These are phyloP conservation scores for Aureobasidium sp. DNA, from an alignment of 2,329 filamentous ascomycete species.

Conservation along the genomic window DNA sequence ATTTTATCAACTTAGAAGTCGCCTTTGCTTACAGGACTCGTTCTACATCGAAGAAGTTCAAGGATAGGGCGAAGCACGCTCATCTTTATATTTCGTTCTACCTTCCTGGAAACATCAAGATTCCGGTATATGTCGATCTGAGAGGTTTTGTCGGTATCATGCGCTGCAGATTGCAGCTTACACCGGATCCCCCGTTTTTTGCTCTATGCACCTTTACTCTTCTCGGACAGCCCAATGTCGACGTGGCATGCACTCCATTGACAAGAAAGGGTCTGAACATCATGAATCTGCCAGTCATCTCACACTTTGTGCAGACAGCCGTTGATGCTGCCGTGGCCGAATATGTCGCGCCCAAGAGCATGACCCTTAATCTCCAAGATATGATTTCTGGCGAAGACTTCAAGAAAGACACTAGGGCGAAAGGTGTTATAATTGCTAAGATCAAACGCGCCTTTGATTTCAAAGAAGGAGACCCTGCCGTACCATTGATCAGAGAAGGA, in stretches of 20 bases:
- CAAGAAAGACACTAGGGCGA: constrained; percentile 63
- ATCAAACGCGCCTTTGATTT: constrained; percentile 63
- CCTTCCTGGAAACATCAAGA: constrained; percentile 48
- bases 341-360: constrained; percentile 68
- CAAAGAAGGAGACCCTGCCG: constrained; percentile 60
- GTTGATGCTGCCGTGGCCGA: constrained; percentile 67
- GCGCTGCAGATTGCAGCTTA: constrained; percentile 62
- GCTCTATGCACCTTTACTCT: constrained; percentile 68
- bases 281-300: constrained; percentile 69
- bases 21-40: constrained; percentile 66
- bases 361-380: constrained; percentile 67
- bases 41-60: constrained; percentile 52
- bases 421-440: constrained; percentile 58
- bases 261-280: constrained; percentile 63
- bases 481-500: constrained; percentile 53
- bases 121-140: constrained; percentile 68
- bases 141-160: constrained; percentile 64
- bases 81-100: constrained; percentile 69
- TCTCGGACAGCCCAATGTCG: constrained; percentile 66
- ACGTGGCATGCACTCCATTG: constrained; percentile 62
- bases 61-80: constrained; percentile 61
- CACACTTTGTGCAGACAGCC: constrained; percentile 65
- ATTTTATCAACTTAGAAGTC: constrained; percentile 70
- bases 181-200: constrained; percentile 70
- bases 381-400: constrained; percentile 73